Evolutionary conservation across 257 asterid genomes (phyloP), one percentile per base, ranked within the genome.

Genomic region (Verbascum thapsus): DNA sequence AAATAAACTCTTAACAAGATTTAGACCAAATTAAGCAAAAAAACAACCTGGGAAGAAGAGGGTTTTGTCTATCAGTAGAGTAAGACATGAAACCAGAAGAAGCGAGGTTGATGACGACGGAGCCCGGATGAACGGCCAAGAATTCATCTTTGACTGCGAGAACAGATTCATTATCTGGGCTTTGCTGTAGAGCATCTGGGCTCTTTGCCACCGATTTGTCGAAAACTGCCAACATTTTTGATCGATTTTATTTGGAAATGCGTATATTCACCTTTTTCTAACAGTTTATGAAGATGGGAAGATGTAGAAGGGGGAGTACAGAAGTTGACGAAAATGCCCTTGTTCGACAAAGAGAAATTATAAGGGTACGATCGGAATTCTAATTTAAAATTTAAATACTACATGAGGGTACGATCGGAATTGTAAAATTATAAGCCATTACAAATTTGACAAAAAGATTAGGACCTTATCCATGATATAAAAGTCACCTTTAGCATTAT

Each of bases 41-140:
- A n/a, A n/a, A n/a, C n/a, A n/a, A 91, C 98, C 98, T 91, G 4
- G 98, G 96, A 42, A 81, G 85, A 22, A 80, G 13, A 32, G 96
- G 96, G 77, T 81, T 91, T 55, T 84, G 96, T 10, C 63, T 72
- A 15, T 83, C 78, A 38, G 85, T 71, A 6, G 96, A 75, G 48
- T 91, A 88, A 18, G 96, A 80, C 81, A 91, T 68, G 71, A 80
- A 64, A 20, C 96, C 98, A 61, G 86, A 60, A 34, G 91, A 79
- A 30, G 83, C 90, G 58, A 91, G 85, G 72, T 91, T 86, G 79
- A 91, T 62, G 77, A 72, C 64, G 66, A 91, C 95, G 3, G 98
- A 72, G 13, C 79, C 83, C 7, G 92, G 81, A 69, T 71, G 76
- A 56, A 62, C 67, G 3, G 94, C 96, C 88, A 91, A 71, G 60